Base-by-base conservation (phyloP, 1,139 yeast species). In the Taiozyma sp. region DNA sequence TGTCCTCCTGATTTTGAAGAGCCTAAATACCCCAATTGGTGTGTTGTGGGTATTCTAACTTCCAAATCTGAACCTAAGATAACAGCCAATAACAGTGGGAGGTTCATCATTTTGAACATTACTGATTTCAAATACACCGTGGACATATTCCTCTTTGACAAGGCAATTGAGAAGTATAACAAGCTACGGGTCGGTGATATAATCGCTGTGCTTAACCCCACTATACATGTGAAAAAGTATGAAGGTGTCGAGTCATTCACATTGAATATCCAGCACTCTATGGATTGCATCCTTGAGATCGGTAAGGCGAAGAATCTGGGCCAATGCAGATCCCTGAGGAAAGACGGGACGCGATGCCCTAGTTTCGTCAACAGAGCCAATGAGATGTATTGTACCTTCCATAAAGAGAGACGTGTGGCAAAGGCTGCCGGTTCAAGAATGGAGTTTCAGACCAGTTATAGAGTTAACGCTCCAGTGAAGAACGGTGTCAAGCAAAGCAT, bases 291-390 rank as follows among this genome's bases (percentile, higher is more conserved):
- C 4, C 53, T 91, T 19, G 95, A 88, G 60, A 74, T 93, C 44
- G 99, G 96, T 0, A 71, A 76, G 36, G 73, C 90, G n/a, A 75
- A 78, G 51, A 82, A 90, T 62, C 77, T 86, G 51, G 96, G 89
- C 0, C 72, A 72, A 51, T 93, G 99, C 65, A 76, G 81, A 1
- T 63, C 73, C 0, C 56, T 63, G 28, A 73, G 66, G 41, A 68
- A 70, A 28, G 79, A 75, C 46, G 81, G 83, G 9, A 64, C 68
- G 1, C 62, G 67, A 4, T 92, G 98, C 68, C 70, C 71, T 12
- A 72, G 78, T 14, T 83, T 87, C 50, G 78, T 90, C 10, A 81
- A 90, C 62, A 68, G 66, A 34, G 68, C 75, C 13, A 73, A 72
- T 46, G 71, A 79, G 3, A 77, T 76, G 16, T 75, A 81, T 52